Base-by-base conservation (phyloP, 2,329 filamentous ascomycete species). In the Epichloe amarillans region DNA sequence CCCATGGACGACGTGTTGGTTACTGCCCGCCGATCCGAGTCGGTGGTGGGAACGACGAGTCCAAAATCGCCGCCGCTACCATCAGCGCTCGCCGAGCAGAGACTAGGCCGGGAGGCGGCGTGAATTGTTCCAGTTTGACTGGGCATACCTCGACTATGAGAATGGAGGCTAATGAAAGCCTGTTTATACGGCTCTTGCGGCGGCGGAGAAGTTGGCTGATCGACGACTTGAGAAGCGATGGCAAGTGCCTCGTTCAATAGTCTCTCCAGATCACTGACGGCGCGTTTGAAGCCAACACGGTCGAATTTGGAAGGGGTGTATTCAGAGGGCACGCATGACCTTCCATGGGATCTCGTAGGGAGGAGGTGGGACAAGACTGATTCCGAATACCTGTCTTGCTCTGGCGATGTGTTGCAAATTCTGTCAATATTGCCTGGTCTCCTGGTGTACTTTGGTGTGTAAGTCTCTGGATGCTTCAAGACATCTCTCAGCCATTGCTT, bases 231-330 rank as follows among this genome's bases (percentile, higher is more conserved):
- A 17, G 68, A 64, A 11, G 71, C 72, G 41, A 76, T 59, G 2
- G 64, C 60, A 8, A 75, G 56, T 11, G 72, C 72, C 57, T 77
- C 72, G 35, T 63, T 67, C 5, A 77, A 57, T 17, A 77, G 66
- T 23, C 67, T 62, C 52, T 77, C 72, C 26, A 76, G 61, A 52
- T 75, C 68, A 37, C 61, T 62, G 37, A 73, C 61, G 3, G 68
- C 65, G 5, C 57, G 62, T 42, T 64, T 65, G 53, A 73, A 69
- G 7, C 53, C 50, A 23, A 54, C 35, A 3, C 58, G 56, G 39
- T 66, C 62, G 35, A 64, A 53, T 8, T 49, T 58, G 7, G 55
- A 49, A 15, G 59, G 55, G n/a, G 56, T 56, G 11, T 52, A 57
- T 12, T 56, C 54, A 23, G 60, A 58, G 8, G 56, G 39, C 7